Percentiles rank a stretch among this genome's conserved stretches.
phyloP scores from a whole-genome alignment of 1,284 basidiomycete genomes.

The Ustilago xerochloae region DNA sequence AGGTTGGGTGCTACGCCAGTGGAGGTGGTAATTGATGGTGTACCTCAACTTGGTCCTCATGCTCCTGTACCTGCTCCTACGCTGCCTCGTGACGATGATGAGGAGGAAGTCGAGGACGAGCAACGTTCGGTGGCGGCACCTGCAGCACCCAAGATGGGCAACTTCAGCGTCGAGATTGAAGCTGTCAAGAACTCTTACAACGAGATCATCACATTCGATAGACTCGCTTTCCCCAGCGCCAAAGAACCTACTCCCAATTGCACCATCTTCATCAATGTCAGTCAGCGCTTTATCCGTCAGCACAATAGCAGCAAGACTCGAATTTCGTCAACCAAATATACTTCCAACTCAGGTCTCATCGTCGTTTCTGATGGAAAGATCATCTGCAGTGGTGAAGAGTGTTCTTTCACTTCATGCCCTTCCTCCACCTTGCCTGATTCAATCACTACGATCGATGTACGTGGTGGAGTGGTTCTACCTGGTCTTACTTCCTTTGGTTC shows the following conservation, averaged over 20 bases:
- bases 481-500: constrained; percentile 55
- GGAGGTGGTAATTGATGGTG: constrained; percentile 75
- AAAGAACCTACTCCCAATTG: constrained; percentile 9
- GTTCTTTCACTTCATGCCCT: constrained; percentile 4
- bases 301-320: not conserved
- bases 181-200: constrained; percentile 33
- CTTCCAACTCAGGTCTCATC: constrained; percentile 2
- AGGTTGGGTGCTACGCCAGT: constrained; percentile 72
- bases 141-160: constrained; percentile 23
- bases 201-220: constrained; percentile 45
- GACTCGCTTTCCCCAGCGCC: constrained; percentile 51
- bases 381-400: constrained; percentile 33
- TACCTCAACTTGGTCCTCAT: constrained; percentile 67
- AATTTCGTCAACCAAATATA: constrained; percentile 5
- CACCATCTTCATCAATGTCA: constrained; percentile 52
- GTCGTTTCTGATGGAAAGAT: constrained; percentile 45
- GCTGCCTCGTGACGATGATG: constrained; percentile 1
- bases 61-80: constrained; percentile 23
- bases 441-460: too few relatives aligned
- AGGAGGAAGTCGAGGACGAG: not conserved
- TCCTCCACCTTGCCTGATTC: constrained; percentile 1
- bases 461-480: constrained; percentile 46
- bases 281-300: constrained; percentile 21
- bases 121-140: constrained; percentile 19
- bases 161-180: constrained; percentile 49